These are phyloP conservation scores for Leersia perrieri DNA, from an alignment of 176 grass and related monocot species.

Conservation along the genomic window DNA sequence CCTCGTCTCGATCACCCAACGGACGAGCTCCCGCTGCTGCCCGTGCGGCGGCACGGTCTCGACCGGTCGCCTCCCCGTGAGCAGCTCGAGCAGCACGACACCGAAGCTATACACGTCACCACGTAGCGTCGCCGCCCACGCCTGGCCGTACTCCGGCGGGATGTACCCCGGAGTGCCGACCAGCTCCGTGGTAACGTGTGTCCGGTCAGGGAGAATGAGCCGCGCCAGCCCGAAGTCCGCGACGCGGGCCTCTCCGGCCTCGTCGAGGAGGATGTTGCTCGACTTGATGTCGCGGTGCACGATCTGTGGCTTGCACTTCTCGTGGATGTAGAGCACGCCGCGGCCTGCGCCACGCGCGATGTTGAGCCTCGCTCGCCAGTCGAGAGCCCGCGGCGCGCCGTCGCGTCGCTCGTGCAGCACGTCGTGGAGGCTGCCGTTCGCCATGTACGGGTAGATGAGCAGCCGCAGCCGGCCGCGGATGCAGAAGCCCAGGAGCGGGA, in stretches of 20 bases:
- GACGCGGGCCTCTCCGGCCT: conserved; percentile 31
- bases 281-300: conserved; percentile 59
- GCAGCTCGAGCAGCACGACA: conserved; percentile 83
- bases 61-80: conserved; percentile 53
- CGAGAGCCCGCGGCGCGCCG: background rate
- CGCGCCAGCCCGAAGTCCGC: conserved; percentile 54
- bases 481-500: conserved; percentile 61
- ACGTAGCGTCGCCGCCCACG: conserved; percentile 50
- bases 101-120: conserved; percentile 92
- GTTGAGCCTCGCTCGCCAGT: conserved; percentile 37
- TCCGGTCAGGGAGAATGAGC: conserved; percentile 36
- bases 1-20: conserved; percentile 21
- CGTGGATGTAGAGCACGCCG: conserved; percentile 58
- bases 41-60: conserved; percentile 9
- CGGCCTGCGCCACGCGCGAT: conserved; percentile 41
- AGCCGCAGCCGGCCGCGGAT: conserved; percentile 34
- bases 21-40: conserved; percentile 22
- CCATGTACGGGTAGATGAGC: conserved; percentile 66
- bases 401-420: conserved; percentile 37
- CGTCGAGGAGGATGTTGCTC: conserved; percentile 72
- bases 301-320: conserved; percentile 54
- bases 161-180: conserved; percentile 57
- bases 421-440: conserved; percentile 54
- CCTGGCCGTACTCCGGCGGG: conserved; percentile 64
- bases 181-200: conserved; percentile 57